Evolutionary conservation across 163 green algal genomes (phyloP), one percentile per base, ranked within the genome.

Genomic region (Prototheca cutis): DNA sequence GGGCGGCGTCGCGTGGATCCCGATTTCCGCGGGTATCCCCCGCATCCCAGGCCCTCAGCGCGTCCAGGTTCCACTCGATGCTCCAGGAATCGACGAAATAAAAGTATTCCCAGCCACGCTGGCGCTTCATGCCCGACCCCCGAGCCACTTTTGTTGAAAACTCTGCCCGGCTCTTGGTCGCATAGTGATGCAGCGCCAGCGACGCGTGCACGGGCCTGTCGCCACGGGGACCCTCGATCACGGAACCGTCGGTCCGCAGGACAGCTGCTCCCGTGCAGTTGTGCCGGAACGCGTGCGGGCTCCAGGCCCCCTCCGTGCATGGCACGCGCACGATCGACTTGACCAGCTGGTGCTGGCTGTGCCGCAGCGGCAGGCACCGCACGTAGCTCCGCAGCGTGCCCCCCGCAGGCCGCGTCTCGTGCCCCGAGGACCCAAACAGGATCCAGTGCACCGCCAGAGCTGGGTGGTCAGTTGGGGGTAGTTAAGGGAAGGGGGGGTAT

Each of bases 171-270:
- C 59, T 73, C 58, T 77, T 79, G 28, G 61, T 73, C 21, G 72
- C 73, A 52, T 83, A 83, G 55, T 83, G 76, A 53, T 81, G 60
- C 39, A 83, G 29, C n/a, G 53, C 53, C 6, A 83, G 45, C 29
- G 33, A 40, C 18, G 49, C 27, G 55, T 69, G 53, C 24, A 70
- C 62, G 19, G 40, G 40, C 5, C 28, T 18, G 4, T 62, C 23
- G 40, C 19, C 6, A 56, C 73, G 30, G 30, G 34, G 30, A 18
- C 65, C 52, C n/a, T 61, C 40, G 13, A 72, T 61, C 7, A 53
- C 45, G 34, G 32, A 40, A 4, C 18, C 21, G 59, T 72, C 53
- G n/a, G 69, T 72, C 19, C 66, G 63, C 34, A 72, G 40, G 49
- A 58, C 59, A 48, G 58, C 36, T 34, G 32, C 47, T 6, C 7